These are phyloP conservation scores for Fonsecaea pugnacius DNA, from an alignment of 2,329 filamentous ascomycete genomes.

Conservation along the genomic window DNA sequence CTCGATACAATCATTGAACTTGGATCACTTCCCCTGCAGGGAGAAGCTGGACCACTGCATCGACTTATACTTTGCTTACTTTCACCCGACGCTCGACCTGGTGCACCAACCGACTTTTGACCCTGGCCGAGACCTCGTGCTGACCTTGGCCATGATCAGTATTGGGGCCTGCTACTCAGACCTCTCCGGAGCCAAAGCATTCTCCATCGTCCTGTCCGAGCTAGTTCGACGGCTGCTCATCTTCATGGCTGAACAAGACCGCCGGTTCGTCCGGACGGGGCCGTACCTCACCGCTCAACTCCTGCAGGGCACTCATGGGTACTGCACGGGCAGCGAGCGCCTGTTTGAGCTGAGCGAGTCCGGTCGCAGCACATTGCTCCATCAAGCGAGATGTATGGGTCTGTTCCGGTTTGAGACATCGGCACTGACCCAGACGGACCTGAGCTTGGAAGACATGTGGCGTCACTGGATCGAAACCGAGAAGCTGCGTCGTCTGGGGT, in stretches of 20 bases:
- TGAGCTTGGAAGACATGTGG: slow-evolving; percentile 3
- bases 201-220: slow-evolving; percentile 16
- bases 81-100: slow-evolving; percentile 13
- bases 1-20: background rate
- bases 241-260: slow-evolving; percentile 25
- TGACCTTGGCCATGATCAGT: slow-evolving; percentile 9
- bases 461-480: slow-evolving; percentile 6
- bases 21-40: slow-evolving; percentile 5
- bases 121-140: background rate
- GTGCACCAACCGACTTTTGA: slow-evolving; percentile 25
- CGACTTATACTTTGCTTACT: slow-evolving; percentile 22
- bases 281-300: slow-evolving; percentile 14
- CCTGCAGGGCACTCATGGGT: slow-evolving; percentile 17
- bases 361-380: background rate
- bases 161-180: slow-evolving; percentile 23
- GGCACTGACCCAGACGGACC: background rate
- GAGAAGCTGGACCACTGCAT: slow-evolving; percentile 24
- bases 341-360: slow-evolving; percentile 22
- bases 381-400: slow-evolving; percentile 16
- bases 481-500: slow-evolving; percentile 11
- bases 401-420: background rate
- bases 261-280: slow-evolving; percentile 10
- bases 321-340: slow-evolving; percentile 10
- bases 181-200: background rate
- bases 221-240: slow-evolving; percentile 12